Evolutionary conservation across 345 rosid genomes (phyloP), one percentile per base, ranked within the genome.

Genomic region (Arabis hirsuta): DNA sequence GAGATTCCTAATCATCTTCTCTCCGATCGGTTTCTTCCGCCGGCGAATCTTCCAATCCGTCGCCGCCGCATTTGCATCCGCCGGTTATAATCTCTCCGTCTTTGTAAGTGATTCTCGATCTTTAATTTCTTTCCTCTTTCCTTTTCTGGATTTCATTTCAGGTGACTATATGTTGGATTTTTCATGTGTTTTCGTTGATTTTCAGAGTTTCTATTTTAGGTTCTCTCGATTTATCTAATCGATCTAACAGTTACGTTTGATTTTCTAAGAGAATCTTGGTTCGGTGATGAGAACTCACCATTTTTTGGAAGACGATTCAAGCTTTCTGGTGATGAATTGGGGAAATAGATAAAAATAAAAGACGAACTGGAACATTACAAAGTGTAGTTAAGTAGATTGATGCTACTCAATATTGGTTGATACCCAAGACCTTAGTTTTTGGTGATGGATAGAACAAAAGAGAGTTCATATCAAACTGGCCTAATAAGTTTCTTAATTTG

Each of bases 81-180:
- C 53, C 32, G 42, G 63, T 46, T 65, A 13, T 5, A 19, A 55
- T 39, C 34, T 12, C 29, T 50, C 58, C 71, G 22, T 50, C n/a
- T 54, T 12, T 57, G 80, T 70, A 47, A 76, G 72, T 59, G 60
- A 65, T 63, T 72, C 54, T 42, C 32, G 48, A 34, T 42, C 26
- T 42, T 9, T 1, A 58, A 1, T 29, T 34, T 55, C 27, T 48
- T 14, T 59, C 57, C 36, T 59, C 42, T 67, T 74, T 69, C 71
- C 79, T 69, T 29, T 41, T 70, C 59, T 4, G 66, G 55, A 74
- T 65, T 64, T 39, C 5, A 51, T 42, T 39, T 66, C 65, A 63
- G 74, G 74, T 51, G 74, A 19, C 13, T 54, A 2, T 55, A 38
- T 55, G 65, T 69, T 68, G 58, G 65, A 62, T 50, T 45, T 32